A percentile compares a stretch with the other conserved stretches of the same genome.
Conservation (phyloP, 495 filamentous ascomycete species). For the Hypoxylon trugodes region DNA sequence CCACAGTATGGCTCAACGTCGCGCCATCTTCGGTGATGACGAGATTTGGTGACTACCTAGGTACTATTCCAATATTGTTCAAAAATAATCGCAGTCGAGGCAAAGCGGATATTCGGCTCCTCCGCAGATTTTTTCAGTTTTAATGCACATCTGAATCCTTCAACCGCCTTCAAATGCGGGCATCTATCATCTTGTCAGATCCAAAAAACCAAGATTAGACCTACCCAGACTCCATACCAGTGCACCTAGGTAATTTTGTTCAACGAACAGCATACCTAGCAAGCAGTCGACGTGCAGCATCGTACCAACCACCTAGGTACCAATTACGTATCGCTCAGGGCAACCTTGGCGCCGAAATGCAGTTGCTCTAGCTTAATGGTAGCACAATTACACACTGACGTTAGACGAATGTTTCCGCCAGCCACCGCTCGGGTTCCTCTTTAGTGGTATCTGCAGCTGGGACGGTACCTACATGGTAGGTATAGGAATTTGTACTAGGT, state of each 20-base stretch:
- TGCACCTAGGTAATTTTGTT: slow-evolving; percentile 22
- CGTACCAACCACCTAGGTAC: slow-evolving; percentile 13
- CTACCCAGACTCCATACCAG: slow-evolving; percentile 8
- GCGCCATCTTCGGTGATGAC: slow-evolving; percentile 28
- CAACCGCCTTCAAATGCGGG: slow-evolving; percentile 5
- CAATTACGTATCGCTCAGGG: slow-evolving; percentile 1
- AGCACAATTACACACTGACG: slow-evolving; percentile 25
- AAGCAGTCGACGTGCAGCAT: slow-evolving; percentile 25
- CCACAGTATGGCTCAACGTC: slow-evolving; percentile 27
- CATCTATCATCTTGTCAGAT: slow-evolving; percentile 22
- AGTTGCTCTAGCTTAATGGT: slow-evolving; percentile 18
- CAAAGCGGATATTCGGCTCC: slow-evolving; percentile 11
- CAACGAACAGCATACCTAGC: slow-evolving; percentile 10
- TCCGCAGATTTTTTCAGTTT: slow-evolving; percentile 22
- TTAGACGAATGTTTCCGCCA: slow-evolving; percentile 27
- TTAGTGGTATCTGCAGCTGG: slow-evolving; percentile 23
- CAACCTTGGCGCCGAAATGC: slow-evolving; percentile 11
- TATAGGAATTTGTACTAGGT: too few relatives aligned
- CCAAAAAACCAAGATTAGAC: slow-evolving; percentile 19
- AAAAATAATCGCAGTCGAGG: slow-evolving; percentile 14
- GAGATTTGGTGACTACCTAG: slow-evolving; percentile 17
- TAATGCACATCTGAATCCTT: slow-evolving; percentile 30
- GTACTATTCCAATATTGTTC: background rate
- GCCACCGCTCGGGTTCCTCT: slow-evolving; percentile 16
- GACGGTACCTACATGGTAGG: too few relatives aligned